A percentile compares a stretch with the other conserved stretches of the same genome.
phyloP scores from a whole-genome alignment of 1,139 yeast species.

The Kodamaea suecica region DNA sequence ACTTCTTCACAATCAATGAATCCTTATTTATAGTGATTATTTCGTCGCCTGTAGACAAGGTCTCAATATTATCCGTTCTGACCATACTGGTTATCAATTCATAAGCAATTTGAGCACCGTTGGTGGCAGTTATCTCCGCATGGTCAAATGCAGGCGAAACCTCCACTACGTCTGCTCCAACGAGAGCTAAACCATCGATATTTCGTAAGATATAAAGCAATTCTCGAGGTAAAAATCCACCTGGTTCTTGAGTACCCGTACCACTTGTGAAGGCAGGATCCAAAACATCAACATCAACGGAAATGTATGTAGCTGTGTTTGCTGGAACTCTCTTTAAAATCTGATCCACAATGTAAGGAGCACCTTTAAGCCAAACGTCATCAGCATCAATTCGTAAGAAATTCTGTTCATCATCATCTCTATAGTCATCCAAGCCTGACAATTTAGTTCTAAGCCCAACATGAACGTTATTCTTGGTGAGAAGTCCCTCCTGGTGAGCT shows the following conservation, averaged over 20 bases:
- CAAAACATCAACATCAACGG: conserved; percentile 76
- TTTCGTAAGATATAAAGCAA: conserved; percentile 58
- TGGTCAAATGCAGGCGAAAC: conserved; percentile 72
- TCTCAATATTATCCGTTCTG: conserved; percentile 35
- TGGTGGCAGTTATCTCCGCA: conserved; percentile 71
- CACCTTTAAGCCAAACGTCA: conserved; percentile 64
- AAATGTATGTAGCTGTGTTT: conserved; percentile 63
- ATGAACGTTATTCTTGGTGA: conserved; percentile 57
- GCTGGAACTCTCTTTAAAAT: conserved; percentile 51
- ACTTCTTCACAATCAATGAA: conserved; percentile 11
- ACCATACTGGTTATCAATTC: conserved; percentile 74
- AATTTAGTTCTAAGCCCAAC: conserved; percentile 72
- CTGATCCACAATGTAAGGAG: conserved; percentile 47
- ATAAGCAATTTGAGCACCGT: conserved; percentile 73
- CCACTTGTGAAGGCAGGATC: conserved; percentile 83
- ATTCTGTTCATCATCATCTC: conserved; percentile 62
- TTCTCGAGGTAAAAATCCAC: conserved; percentile 80
- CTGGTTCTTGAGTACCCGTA: conserved; percentile 81
- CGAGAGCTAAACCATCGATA: conserved; percentile 56
- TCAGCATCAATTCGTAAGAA: conserved; percentile 65
- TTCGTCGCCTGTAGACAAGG: conserved; percentile 2
- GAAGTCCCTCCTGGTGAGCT: conserved; percentile 65
- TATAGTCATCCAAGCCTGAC: conserved; percentile 59
- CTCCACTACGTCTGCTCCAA: conserved; percentile 79
- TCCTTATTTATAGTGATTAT: conserved; percentile 4